Percentiles rank a stretch among this genome's conserved stretches.
phyloP scores from a whole-genome alignment of 768 basidiomycete species.

The Tulasnella sp. region DNA sequence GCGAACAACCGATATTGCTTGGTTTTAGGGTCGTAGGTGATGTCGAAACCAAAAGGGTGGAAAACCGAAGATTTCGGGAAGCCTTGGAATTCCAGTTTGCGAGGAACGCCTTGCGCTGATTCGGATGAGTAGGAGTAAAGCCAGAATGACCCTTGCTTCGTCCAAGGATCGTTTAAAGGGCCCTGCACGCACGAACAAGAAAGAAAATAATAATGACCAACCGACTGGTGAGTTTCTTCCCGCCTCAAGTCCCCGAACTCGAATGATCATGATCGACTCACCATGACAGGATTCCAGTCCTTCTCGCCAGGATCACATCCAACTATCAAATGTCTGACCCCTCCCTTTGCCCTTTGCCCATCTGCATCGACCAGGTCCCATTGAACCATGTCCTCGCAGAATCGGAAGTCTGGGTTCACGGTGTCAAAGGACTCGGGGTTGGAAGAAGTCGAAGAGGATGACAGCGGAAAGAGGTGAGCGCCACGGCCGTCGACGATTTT shows the following conservation, averaged over 20 bases:
- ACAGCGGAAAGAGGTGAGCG: no score
- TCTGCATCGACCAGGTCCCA: constrained; percentile 41
- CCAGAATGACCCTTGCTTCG: constrained; percentile 55
- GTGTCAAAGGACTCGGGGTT: neutral
- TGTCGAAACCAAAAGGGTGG: constrained; percentile 61
- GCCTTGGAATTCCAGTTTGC: constrained; percentile 37
- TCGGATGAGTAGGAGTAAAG: constrained; percentile 36
- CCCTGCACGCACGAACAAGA: no score
- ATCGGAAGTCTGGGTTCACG: constrained; percentile 35
- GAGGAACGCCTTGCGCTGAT: constrained; percentile 26
- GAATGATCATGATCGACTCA: constrained; percentile 1
- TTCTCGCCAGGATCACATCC: constrained; percentile 48
- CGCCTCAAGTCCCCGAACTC: constrained; percentile 35
- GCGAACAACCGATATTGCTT: constrained; percentile 48
- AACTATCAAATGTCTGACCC: constrained; percentile 32
- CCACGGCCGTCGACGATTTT: constrained; percentile 31
- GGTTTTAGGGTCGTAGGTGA: constrained; percentile 41
- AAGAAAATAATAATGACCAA: no score
- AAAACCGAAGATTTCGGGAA: constrained; percentile 57
- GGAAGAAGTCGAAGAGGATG: no score
- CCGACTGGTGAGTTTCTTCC: no score
- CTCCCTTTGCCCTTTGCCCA: neutral
- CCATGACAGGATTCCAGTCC: constrained; percentile 60
- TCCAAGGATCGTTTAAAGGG: constrained; percentile 47
- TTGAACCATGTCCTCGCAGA: constrained; percentile 58